These are phyloP conservation scores for Ganoderma lingzhi DNA, from an alignment of 1,284 basidiomycete genomes.

Conservation along the genomic window DNA sequence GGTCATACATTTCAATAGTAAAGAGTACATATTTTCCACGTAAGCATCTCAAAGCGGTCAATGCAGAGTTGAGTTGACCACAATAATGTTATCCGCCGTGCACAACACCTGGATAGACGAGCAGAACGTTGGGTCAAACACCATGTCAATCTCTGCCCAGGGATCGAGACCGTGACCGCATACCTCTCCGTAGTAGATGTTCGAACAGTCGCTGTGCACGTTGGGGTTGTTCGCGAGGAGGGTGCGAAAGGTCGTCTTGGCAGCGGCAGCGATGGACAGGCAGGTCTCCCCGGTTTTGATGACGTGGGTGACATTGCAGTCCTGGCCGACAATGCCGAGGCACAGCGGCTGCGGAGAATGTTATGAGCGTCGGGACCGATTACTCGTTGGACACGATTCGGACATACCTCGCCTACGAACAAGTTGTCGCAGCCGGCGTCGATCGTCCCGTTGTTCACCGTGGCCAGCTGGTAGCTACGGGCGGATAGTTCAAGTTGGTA, in stretches of 20 bases:
- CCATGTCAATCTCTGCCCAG: not conserved
- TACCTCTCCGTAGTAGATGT: slow-evolving; percentile 38
- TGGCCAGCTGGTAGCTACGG: slow-evolving; percentile 71
- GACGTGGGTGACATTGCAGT: slow-evolving; percentile 34
- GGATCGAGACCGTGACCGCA: not conserved
- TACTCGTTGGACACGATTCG: not conserved
- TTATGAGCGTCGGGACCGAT: not conserved
- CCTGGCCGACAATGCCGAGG: slow-evolving; percentile 29
- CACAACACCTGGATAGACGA: slow-evolving; percentile 12
- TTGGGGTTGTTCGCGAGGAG: slow-evolving; percentile 65
- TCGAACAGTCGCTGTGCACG: slow-evolving; percentile 53
- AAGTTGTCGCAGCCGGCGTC: slow-evolving; percentile 65
- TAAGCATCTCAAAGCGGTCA: too few species aligned
- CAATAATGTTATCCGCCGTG: slow-evolving; percentile 17
- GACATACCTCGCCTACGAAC: slow-evolving; percentile 44
- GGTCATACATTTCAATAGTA: too few species aligned
- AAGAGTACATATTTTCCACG: too few species aligned
- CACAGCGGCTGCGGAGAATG: slow-evolving; percentile 19
- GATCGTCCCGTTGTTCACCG: slow-evolving; percentile 59
- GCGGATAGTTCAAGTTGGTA: slow-evolving; percentile 34
- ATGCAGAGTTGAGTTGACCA: not conserved
- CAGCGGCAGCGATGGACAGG: slow-evolving; percentile 43
- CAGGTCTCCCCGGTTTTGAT: slow-evolving; percentile 52
- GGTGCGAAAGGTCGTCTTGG: slow-evolving; percentile 48
- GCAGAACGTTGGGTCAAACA: not conserved